Percentiles rank a stretch among this genome's conserved stretches.
Conservation (phyloP, 2,329 filamentous ascomycete genomes). For the Fusarium compactum region DNA sequence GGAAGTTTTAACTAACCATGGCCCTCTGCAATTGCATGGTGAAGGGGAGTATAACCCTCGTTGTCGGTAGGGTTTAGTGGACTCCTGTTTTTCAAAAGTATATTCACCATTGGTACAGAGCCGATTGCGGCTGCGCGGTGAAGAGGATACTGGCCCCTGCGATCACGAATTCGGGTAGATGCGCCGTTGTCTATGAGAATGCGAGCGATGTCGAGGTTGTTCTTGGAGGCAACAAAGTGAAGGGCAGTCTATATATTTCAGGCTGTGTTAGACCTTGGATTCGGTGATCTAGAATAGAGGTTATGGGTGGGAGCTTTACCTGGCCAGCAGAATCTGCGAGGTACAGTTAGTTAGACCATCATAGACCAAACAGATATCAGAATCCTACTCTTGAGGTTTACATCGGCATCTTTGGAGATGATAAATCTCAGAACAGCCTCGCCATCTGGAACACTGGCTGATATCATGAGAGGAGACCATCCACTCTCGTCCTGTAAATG, state of each 20-base stretch:
- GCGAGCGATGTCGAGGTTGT: slow-evolving; percentile 83
- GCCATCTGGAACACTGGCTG: slow-evolving; percentile 77
- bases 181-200: slow-evolving; percentile 82
- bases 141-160: slow-evolving; percentile 87
- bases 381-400: slow-evolving; percentile 75
- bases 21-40: slow-evolving; percentile 85
- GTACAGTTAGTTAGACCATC: neutral
- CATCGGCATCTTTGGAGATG: slow-evolving; percentile 76
- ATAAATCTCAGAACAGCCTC: slow-evolving; percentile 77
- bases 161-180: slow-evolving; percentile 84
- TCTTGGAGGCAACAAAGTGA: slow-evolving; percentile 92
- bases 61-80: slow-evolving; percentile 86
- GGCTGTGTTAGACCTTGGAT: neutral
- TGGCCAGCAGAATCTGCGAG: slow-evolving; percentile 73
- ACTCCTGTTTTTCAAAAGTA: slow-evolving; percentile 81
- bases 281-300: neutral
- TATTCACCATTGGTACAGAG: slow-evolving; percentile 84
- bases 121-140: slow-evolving; percentile 93
- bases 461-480: slow-evolving; percentile 89
- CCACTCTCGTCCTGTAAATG: slow-evolving; percentile 75
- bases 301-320: slow-evolving; percentile 51
- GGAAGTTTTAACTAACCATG: slow-evolving; percentile 62
- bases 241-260: slow-evolving; percentile 75
- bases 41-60: slow-evolving; percentile 87
- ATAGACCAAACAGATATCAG: neutral